Evolutionary conservation across 768 basidiomycete genomes (phyloP), one percentile per base, ranked within the genome.

Genomic region (Termitomyces sp.): DNA sequence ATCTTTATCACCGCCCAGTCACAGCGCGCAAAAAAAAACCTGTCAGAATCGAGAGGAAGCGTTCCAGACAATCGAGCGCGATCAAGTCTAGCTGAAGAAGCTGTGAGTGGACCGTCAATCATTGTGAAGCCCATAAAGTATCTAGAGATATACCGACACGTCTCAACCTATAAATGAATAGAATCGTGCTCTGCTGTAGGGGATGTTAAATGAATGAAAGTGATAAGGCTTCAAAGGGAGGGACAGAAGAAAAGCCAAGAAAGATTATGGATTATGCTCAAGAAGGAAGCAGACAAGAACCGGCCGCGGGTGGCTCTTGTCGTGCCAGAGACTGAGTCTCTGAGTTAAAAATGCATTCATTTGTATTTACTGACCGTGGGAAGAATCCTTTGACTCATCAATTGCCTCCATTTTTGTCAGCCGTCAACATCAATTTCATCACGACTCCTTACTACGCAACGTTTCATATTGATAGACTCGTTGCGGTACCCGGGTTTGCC

Each of bases 321-420:
- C 41, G 41, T 41, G 18, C 41, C 41, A 41, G 41, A n/a, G n/a
- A n/a, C 41, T 41, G 0, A 13, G 0, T 22, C 9, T 44, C 12
- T 57, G 36, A 41, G 37, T 39, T 44, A 34, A 55, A 53, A 11
- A 27, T 18, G 22, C 22, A 13, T 51, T 56, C 46, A 48, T 54
- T 44, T 45, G 44, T 27, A 41, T 42, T 20, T n/a, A 54, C 18
- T 54, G 39, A 54, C n/a, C 53, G 53, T 54, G 53, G 53, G 53
- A 54, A 54, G 24, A 39, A 8, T 4, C 33, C 2, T 45, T 45
- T 45, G 44, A 45, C 9, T 9, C 44, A 45, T 45, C 13, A 41
- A 15, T 37, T 12, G 37, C 5, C 4, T 42, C 22, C 24, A 45
- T 45, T 45, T 45, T 45, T 45, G 42, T 18, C n/a, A 44, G 42